Percentiles rank a stretch among this genome's conserved stretches.
These are phyloP conservation scores for Colletotrichum chlorophyti DNA, from an alignment of 2,329 filamentous ascomycete genomes.

Conservation along the genomic window DNA sequence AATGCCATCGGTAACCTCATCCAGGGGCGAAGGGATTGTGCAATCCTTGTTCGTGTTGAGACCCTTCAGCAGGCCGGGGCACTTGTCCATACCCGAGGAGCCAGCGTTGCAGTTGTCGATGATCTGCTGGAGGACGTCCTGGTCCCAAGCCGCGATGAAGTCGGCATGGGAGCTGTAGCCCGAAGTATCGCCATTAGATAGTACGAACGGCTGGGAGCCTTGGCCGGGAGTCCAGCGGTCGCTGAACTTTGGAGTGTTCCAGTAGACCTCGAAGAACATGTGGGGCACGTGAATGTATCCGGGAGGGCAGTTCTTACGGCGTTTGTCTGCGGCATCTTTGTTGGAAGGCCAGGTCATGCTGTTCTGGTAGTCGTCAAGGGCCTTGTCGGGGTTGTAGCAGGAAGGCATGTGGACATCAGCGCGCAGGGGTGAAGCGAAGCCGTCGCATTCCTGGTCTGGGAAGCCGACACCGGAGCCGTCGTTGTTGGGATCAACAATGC, in stretches of 20 bases:
- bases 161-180: slow-evolving; percentile 76
- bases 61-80: slow-evolving; percentile 62
- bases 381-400: slow-evolving; percentile 72
- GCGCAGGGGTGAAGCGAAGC: slow-evolving; percentile 65
- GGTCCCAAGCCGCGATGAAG: slow-evolving; percentile 78
- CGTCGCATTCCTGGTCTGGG: slow-evolving; percentile 73
- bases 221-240: slow-evolving; percentile 61
- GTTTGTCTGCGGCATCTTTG: slow-evolving; percentile 47
- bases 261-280: slow-evolving; percentile 67
- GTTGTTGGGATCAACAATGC: slow-evolving; percentile 62
- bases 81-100: slow-evolving; percentile 66
- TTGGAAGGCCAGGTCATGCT: slow-evolving; percentile 71
- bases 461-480: slow-evolving; percentile 68
- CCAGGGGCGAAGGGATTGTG: slow-evolving; percentile 53
- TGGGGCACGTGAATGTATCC: slow-evolving; percentile 63
- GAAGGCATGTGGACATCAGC: slow-evolving; percentile 76
- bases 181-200: slow-evolving; percentile 73
- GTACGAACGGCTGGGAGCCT: slow-evolving; percentile 69
- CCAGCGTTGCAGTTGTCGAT: slow-evolving; percentile 71
- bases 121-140: slow-evolving; percentile 67
- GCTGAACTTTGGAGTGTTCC: slow-evolving; percentile 60
- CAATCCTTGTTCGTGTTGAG: slow-evolving; percentile 58
- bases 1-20: slow-evolving; percentile 51
- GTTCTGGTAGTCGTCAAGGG: slow-evolving; percentile 63
- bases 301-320: slow-evolving; percentile 60